Evolutionary conservation across 305 asterid species (phyloP).

Genomic region (Fraxinus angustifolia): DNA sequence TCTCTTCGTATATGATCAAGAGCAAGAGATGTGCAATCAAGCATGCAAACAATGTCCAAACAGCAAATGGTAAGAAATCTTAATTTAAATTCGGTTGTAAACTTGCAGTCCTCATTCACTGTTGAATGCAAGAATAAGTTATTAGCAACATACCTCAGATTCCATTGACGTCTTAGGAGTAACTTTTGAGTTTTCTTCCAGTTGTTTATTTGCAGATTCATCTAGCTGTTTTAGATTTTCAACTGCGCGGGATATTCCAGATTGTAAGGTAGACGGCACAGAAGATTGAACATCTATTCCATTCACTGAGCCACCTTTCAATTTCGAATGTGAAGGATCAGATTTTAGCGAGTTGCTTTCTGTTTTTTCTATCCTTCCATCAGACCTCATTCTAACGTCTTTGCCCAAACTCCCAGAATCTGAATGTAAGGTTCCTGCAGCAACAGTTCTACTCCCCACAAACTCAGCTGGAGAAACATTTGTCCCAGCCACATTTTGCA

Average conservation of each 20-base stretch:
- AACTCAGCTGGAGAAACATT: slow-evolving; percentile 57
- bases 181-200: slow-evolving; percentile 63
- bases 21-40: not conserved
- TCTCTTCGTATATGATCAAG: not conserved
- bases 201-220: slow-evolving; percentile 51
- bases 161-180: slow-evolving; percentile 53
- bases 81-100: not conserved
- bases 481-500: slow-evolving; percentile 60
- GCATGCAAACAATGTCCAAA: not conserved
- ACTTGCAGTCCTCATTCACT: not conserved
- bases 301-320: slow-evolving; percentile 41
- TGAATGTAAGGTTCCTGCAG: slow-evolving; percentile 47
- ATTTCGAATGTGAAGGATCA: slow-evolving; percentile 48
- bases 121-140: not conserved
- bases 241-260: slow-evolving; percentile 40
- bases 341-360: slow-evolving; percentile 45
- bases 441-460: slow-evolving; percentile 45
- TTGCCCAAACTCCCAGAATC: slow-evolving; percentile 52
- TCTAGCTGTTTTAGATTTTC: slow-evolving; percentile 67
- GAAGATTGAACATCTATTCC: slow-evolving; percentile 48
- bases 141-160: slow-evolving; percentile 60
- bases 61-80: not conserved
- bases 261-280: slow-evolving; percentile 40
- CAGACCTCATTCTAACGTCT: slow-evolving; percentile 58
- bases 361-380: slow-evolving; percentile 52